These are phyloP conservation scores for Hypoxylon sp. DNA, from an alignment of 2,329 filamentous ascomycete genomes.

Conservation along the genomic window DNA sequence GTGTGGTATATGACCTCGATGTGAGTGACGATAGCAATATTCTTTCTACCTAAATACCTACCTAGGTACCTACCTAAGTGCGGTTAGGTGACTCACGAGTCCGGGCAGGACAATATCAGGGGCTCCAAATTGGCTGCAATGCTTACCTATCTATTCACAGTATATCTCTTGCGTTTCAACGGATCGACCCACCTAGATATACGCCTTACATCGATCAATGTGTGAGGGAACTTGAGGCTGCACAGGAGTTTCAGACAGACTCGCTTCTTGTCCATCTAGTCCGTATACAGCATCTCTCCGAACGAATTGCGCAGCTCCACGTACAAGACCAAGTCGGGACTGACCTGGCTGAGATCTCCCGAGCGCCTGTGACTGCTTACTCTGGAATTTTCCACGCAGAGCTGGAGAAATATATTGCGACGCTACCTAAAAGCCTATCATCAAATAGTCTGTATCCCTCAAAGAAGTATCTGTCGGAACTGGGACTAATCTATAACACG, in stretches of 20 bases:
- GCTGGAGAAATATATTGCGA: constrained; percentile 57
- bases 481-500: neutral
- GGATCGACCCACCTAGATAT: constrained; percentile 63
- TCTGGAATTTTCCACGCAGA: constrained; percentile 61
- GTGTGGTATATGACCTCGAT: constrained; percentile 67
- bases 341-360: constrained; percentile 53
- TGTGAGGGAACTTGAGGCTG: constrained; percentile 58
- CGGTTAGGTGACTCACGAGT: neutral
- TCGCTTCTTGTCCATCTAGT: constrained; percentile 60
- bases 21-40: constrained; percentile 53
- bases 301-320: constrained; percentile 61
- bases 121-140: neutral
- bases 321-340: constrained; percentile 52
- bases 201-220: constrained; percentile 66
- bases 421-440: constrained; percentile 53
- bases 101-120: neutral
- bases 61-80: no score
- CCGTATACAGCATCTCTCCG: constrained; percentile 62
- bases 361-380: constrained; percentile 60
- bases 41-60: no score
- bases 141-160: constrained; percentile 46
- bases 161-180: constrained; percentile 57
- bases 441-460: constrained; percentile 54
- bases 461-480: neutral
- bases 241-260: constrained; percentile 62